Evolutionary conservation across 2,329 filamentous ascomycete species (phyloP).

Genomic region (Cytospora piceicola): DNA sequence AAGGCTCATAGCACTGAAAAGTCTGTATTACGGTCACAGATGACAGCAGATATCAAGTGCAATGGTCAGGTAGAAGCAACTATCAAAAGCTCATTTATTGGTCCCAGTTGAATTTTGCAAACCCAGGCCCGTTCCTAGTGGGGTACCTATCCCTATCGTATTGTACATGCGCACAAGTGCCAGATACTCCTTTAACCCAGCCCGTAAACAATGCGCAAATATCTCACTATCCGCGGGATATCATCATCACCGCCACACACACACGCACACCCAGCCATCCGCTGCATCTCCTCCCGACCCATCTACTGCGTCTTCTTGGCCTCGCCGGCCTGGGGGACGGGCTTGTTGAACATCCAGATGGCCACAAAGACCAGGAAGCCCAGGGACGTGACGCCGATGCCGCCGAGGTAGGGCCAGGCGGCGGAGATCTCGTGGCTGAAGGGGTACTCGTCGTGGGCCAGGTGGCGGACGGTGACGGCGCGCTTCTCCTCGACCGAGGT

Average conservation of each 20-base stretch:
- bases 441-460: conserved; percentile 96
- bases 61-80: neutral
- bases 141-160: conserved; percentile 20
- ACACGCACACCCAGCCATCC: no score
- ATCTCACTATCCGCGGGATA: neutral
- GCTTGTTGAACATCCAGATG: conserved; percentile 79
- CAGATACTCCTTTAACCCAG: conserved; percentile 19
- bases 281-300: neutral
- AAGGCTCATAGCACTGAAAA: neutral
- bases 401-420: conserved; percentile 93
- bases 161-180: conserved; percentile 26
- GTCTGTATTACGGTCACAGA: no score
- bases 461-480: conserved; percentile 92
- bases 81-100: conserved; percentile 24
- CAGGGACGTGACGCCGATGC: conserved; percentile 79
- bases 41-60: neutral
- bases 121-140: conserved; percentile 14
- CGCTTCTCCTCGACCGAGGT: conserved; percentile 91
- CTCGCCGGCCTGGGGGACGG: conserved; percentile 41
- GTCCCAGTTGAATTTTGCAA: conserved; percentile 19
- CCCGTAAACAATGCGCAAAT: conserved; percentile 4
- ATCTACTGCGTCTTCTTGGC: conserved; percentile 54
- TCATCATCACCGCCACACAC: neutral
- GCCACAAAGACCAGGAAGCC: conserved; percentile 86
- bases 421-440: conserved; percentile 87